phyloP scores from a whole-genome alignment of 2,329 filamentous ascomycete genomes.

The Parasarocladium wereldwijsianum region DNA sequence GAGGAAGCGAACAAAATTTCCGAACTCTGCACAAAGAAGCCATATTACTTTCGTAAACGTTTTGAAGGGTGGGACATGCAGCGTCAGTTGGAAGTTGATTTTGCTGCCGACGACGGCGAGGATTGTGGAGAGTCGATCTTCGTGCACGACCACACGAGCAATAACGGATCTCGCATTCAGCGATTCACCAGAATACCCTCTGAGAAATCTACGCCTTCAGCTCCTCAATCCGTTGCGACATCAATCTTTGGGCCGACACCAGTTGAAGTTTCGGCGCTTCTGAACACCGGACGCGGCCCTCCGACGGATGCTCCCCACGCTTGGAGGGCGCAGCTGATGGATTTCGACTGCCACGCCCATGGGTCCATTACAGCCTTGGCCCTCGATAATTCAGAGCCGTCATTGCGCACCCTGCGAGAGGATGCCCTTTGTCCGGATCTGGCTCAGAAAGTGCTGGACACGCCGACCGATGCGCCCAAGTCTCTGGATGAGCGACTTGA shows the following conservation, averaged over 20 bases:
- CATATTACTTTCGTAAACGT: constrained; percentile 61
- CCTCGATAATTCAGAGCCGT: constrained; percentile 61
- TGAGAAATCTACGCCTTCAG: constrained; percentile 8
- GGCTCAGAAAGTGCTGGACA: too few relatives aligned
- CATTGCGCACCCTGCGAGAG: constrained; percentile 57
- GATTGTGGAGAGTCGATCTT: constrained; percentile 65
- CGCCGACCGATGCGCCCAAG: background rate
- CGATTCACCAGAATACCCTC: constrained; percentile 32
- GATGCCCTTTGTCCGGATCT: constrained; percentile 62
- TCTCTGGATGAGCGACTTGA: background rate
- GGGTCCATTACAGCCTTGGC: constrained; percentile 54
- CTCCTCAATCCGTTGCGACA: constrained; percentile 6
- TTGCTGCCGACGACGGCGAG: constrained; percentile 64
- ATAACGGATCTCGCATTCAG: constrained; percentile 31
- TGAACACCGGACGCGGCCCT: constrained; percentile 7
- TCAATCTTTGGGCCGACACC: constrained; percentile 17
- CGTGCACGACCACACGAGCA: constrained; percentile 58
- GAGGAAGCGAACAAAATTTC: constrained; percentile 76
- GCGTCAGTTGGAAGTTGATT: constrained; percentile 73
- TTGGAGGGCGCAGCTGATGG: constrained; percentile 15
- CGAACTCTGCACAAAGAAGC: constrained; percentile 42
- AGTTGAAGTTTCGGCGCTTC: constrained; percentile 1
- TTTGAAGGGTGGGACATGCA: constrained; percentile 91
- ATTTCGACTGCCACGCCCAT: constrained; percentile 41
- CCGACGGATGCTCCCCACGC: constrained; percentile 12